Evolutionary conservation across 768 basidiomycete genomes (phyloP).

Genomic region (Macrolepiota dolichaula): DNA sequence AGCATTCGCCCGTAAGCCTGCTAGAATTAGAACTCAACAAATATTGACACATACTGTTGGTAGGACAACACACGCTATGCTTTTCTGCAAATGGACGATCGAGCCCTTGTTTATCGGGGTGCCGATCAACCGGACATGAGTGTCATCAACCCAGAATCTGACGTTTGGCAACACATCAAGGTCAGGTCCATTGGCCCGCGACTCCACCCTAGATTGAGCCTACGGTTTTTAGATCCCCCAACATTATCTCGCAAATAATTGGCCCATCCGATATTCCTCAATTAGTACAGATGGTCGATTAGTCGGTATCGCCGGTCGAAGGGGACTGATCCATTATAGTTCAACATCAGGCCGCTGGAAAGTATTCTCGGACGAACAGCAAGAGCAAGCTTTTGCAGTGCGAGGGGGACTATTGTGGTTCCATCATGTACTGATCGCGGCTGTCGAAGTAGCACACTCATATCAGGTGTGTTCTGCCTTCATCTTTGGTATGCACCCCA

Average conservation of each 20-base stretch:
- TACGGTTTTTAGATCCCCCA: constrained; percentile 66
- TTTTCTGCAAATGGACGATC: constrained; percentile 93
- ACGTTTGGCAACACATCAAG: constrained; percentile 98
- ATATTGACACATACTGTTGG: background rate
- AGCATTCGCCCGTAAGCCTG: constrained; percentile 79
- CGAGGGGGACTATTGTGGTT: constrained; percentile 96
- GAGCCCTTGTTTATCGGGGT: constrained; percentile 89
- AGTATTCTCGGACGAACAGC: constrained; percentile 70
- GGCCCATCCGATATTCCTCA: constrained; percentile 92
- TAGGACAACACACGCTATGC: constrained; percentile 96
- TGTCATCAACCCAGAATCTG: constrained; percentile 95
- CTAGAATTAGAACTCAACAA: background rate
- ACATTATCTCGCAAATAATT: constrained; percentile 84
- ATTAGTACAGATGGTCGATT: constrained; percentile 88
- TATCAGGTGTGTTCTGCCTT: constrained; percentile 54
- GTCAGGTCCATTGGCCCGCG: constrained; percentile 28
- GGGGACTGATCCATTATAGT: constrained; percentile 92
- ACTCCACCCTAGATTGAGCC: background rate
- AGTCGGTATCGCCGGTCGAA: constrained; percentile 87
- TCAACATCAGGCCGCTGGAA: constrained; percentile 96
- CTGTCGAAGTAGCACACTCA: constrained; percentile 77
- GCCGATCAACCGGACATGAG: constrained; percentile 98
- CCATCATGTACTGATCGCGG: constrained; percentile 90
- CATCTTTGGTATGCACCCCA: constrained; percentile 3
- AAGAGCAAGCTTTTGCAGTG: constrained; percentile 86